phyloP scores from a whole-genome alignment of 2,329 filamentous ascomycete species.

The Claviceps sp. region DNA sequence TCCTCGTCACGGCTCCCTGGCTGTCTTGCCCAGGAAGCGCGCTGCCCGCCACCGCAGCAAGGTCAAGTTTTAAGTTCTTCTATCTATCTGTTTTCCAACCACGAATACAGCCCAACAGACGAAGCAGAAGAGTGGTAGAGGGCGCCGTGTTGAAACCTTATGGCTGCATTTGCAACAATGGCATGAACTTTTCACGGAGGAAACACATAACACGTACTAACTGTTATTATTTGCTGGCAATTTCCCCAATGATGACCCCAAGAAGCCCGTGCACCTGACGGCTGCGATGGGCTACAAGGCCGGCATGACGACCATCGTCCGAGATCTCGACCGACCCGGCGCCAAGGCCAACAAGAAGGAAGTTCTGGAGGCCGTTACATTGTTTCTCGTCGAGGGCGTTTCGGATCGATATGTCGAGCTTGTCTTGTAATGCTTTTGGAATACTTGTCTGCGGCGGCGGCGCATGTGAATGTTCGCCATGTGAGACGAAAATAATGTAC shows the following conservation, averaged over 20 bases:
- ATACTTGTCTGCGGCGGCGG: too few species aligned
- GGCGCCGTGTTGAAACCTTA: neutral
- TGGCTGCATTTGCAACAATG: neutral
- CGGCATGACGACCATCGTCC: constrained; percentile 99
- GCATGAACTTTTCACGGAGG: neutral
- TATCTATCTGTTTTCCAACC: too few species aligned
- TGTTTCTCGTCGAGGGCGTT: too few species aligned
- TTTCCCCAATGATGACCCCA: constrained; percentile 99
- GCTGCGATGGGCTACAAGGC: constrained; percentile 99
- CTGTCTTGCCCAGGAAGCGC: constrained; percentile 81
- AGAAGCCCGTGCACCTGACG: constrained; percentile 98
- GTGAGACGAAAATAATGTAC: too few species aligned
- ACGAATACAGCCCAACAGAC: too few species aligned
- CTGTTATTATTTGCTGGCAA: constrained; percentile 27
- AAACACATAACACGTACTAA: neutral
- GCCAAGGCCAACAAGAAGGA: constrained; percentile 99
- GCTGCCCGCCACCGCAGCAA: constrained; percentile 89
- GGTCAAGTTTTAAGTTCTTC: constrained; percentile 78
- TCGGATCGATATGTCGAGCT: too few species aligned
- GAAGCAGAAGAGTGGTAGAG: neutral
- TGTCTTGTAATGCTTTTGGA: too few species aligned
- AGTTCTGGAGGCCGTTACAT: constrained; percentile 78
- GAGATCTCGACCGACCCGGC: constrained; percentile 96
- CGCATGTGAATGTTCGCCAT: too few species aligned
- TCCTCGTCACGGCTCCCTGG: constrained; percentile 88